Base-by-base conservation (phyloP, 257 asterid genomes). In the Solanum peruvianum region DNA sequence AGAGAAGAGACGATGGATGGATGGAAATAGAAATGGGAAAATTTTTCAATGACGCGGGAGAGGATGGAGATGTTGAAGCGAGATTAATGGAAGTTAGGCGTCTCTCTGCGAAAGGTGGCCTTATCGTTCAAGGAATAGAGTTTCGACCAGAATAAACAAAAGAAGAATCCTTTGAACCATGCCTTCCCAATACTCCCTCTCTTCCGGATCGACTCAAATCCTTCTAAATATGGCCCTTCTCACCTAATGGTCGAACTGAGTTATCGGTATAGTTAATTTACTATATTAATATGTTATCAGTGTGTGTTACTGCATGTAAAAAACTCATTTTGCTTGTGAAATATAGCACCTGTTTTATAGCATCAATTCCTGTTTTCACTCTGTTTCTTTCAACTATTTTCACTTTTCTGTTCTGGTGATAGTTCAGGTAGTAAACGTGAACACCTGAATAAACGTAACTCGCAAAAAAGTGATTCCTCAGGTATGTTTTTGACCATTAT, bases 1-100 rank as follows among this genome's bases (percentile, higher is more conserved):
- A 45, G 67, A 70, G 13, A 83, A 92, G 96, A 86, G 87, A 66
- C 2, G 95, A 93, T 39, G 95, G 96, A 58, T 94, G 97, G 98
- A 39, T 90, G 90, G 98, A 95, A 90, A 88, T 94, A 6, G 91
- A 90, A 27, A 80, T 94, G 86, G 97, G 96, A 1, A 92, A 82
- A 82, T 91, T 95, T 82, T 88, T 86, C 89, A 73, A 73, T 39
- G 52, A 73, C 23, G 1, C 52, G 1, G 82, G 82, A 21, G 82
- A 73, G 82, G 52, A 81, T 49, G 85, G 91, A 5, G 93, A 92
- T 73, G 90, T 93, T 41, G 96, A 92, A 90, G 52, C 82, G 6
- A 39, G 82, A 37, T 89, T 95, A 77, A 35, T 37, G 11, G 82
- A 73, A 21, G 44, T 37, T 21, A 37, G 82, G 33, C 82, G 52